Percentiles rank a stretch among this genome's conserved stretches.
phyloP scores from a whole-genome alignment of 495 filamentous ascomycete species.

The Hyaloscypha bicolor region DNA sequence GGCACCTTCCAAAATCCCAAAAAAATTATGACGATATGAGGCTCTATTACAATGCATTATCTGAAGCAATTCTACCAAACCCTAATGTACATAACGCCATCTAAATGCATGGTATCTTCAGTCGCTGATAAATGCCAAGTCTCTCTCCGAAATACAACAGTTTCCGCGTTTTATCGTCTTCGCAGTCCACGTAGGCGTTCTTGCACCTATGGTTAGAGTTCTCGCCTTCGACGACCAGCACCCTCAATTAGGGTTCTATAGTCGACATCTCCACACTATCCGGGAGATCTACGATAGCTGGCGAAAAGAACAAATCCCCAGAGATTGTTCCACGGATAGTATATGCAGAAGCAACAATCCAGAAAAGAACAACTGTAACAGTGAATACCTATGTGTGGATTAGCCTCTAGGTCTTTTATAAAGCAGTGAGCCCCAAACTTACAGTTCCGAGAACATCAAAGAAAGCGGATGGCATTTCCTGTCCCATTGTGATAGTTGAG shows the following conservation, averaged over 20 bases:
- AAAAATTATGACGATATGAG: too few relatives aligned
- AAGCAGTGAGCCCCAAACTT: constrained; percentile 33
- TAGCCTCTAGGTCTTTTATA: constrained; percentile 1
- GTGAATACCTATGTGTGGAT: constrained; percentile 45
- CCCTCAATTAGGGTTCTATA: background rate
- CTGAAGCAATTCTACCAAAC: too few relatives aligned
- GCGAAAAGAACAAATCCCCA: constrained; percentile 21
- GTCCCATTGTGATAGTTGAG: constrained; percentile 49
- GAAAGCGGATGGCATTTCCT: constrained; percentile 52
- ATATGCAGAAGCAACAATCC: constrained; percentile 44
- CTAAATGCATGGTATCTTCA: too few relatives aligned
- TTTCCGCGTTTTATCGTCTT: too few relatives aligned
- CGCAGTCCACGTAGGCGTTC: too few relatives aligned
- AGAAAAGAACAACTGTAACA: constrained; percentile 48
- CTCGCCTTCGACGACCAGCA: too few relatives aligned
- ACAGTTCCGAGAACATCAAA: constrained; percentile 55
- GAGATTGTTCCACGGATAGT: constrained; percentile 20
- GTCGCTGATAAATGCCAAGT: too few relatives aligned
- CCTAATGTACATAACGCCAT: too few relatives aligned
- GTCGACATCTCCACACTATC: background rate
- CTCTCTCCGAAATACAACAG: too few relatives aligned
- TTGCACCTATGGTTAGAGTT: too few relatives aligned
- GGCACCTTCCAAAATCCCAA: too few relatives aligned
- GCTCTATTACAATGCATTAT: too few relatives aligned
- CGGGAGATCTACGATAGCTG: background rate